phyloP scores from a whole-genome alignment of 1,284 basidiomycete species.

The Inonotus obliquus region DNA sequence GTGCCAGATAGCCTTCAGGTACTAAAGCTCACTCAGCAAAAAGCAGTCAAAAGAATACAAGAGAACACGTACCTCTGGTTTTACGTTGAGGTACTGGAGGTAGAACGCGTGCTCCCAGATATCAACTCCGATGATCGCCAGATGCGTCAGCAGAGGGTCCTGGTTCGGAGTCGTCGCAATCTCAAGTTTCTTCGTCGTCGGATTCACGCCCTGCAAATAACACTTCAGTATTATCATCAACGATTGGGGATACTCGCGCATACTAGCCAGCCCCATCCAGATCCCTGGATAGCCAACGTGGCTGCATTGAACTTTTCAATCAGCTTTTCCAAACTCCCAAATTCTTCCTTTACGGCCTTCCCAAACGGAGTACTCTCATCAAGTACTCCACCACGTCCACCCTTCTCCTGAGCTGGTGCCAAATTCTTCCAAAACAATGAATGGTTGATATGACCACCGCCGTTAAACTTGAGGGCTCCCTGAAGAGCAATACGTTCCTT shows the following conservation, averaged over 20 bases:
- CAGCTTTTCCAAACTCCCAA: constrained; percentile 68
- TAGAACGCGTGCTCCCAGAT: constrained; percentile 84
- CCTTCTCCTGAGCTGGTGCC: constrained; percentile 47
- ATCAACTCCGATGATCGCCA: constrained; percentile 85
- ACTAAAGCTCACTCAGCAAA: constrained; percentile 35
- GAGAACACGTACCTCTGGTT: constrained; percentile 61
- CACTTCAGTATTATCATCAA: not conserved
- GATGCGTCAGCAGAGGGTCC: constrained; percentile 75
- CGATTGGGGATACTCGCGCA: constrained; percentile 27
- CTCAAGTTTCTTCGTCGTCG: constrained; percentile 60
- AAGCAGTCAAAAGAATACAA: not conserved
- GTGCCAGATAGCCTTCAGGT: constrained; percentile 76
- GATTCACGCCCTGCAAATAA: constrained; percentile 54
- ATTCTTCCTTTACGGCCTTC: constrained; percentile 58
- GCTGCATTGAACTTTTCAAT: constrained; percentile 70
- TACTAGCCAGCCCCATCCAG: constrained; percentile 92
- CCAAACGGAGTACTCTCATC: constrained; percentile 58
- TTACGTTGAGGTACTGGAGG: constrained; percentile 76
- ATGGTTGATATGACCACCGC: constrained; percentile 83
- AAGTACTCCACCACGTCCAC: constrained; percentile 58
- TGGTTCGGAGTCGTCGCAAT: constrained; percentile 83
- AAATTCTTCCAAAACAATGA: constrained; percentile 94
- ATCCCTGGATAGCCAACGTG: constrained; percentile 83
- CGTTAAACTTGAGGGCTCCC: constrained; percentile 69
- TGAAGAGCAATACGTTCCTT: constrained; percentile 79